These are phyloP conservation scores for Cystobasidium ongulense DNA, from an alignment of 768 basidiomycete genomes.

Conservation along the genomic window DNA sequence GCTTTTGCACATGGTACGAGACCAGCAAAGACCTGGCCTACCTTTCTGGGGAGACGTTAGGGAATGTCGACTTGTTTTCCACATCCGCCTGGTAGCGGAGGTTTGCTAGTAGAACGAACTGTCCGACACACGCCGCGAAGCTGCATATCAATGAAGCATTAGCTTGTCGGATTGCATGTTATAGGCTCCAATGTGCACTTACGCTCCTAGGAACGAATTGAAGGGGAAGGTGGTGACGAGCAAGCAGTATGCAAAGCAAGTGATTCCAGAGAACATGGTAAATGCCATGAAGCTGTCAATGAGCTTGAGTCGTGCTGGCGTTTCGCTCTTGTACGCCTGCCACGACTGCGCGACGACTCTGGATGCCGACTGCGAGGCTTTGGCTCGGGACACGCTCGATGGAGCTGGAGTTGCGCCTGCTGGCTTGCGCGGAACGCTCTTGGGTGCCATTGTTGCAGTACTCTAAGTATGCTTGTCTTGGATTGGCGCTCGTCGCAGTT, in stretches of 20 bases:
- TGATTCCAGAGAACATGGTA: conserved; percentile 78
- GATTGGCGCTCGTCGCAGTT: too few relatives aligned
- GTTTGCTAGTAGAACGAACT: conserved; percentile 90
- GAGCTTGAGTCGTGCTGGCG: conserved; percentile 78
- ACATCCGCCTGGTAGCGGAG: conserved; percentile 87
- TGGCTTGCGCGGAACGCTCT: conserved; percentile 21
- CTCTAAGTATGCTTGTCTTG: too few relatives aligned
- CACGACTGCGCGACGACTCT: conserved; percentile 49
- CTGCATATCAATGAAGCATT: conserved; percentile 47
- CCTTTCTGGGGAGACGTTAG: conserved; percentile 77
- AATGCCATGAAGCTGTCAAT: conserved; percentile 88
- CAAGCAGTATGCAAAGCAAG: conserved; percentile 86
- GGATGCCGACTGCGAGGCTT: not conserved
- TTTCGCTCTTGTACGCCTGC: conserved; percentile 68
- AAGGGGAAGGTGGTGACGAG: conserved; percentile 88
- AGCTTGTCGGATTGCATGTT: not conserved
- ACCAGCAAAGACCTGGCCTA: not conserved
- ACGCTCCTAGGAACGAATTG: conserved; percentile 96
- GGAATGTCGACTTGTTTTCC: conserved; percentile 70
- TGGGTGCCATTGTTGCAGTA: conserved; percentile 16
- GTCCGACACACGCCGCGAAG: conserved; percentile 85
- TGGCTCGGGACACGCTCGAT: not conserved
- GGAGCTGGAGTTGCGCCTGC: not conserved
- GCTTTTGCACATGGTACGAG: too few relatives aligned
- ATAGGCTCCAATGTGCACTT: conserved; percentile 43